Conservation (phyloP, 2,329 filamentous ascomycete genomes). For the Shiraia sp. region DNA sequence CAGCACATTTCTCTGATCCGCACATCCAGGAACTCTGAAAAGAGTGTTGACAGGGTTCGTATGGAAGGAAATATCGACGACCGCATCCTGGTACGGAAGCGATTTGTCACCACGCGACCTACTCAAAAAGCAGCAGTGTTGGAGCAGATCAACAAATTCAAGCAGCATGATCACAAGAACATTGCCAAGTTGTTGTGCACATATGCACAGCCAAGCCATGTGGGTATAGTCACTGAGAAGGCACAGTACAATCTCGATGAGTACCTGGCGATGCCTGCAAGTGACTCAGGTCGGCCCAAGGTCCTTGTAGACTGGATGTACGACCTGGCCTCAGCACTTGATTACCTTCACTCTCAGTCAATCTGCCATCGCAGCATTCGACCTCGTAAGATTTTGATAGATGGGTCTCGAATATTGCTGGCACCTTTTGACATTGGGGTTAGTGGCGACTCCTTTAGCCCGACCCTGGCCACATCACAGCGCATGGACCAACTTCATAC, state of each 20-base stretch:
- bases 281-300: constrained; percentile 36
- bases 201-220: constrained; percentile 43
- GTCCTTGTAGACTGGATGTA: constrained; percentile 47
- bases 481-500: constrained; percentile 35
- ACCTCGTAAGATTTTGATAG: constrained; percentile 46
- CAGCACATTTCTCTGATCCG: constrained; percentile 36
- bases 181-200: constrained; percentile 44
- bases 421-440: constrained; percentile 43
- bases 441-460: constrained; percentile 33
- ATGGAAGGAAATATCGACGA: constrained; percentile 40
- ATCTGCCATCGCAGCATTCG: constrained; percentile 45
- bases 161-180: constrained; percentile 44
- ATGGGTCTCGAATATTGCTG: constrained; percentile 39
- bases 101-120: constrained; percentile 40
- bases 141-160: constrained; percentile 44
- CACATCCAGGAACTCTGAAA: constrained; percentile 39
- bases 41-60: constrained; percentile 42
- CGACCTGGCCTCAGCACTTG: constrained; percentile 44
- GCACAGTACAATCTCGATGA: constrained; percentile 46
- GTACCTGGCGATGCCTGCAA: constrained; percentile 36
- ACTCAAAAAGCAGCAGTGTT: constrained; percentile 41
- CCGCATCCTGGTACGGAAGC: constrained; percentile 42
- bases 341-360: constrained; percentile 43
- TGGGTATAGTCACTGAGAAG: constrained; percentile 39
- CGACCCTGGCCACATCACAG: constrained; percentile 29